A percentile compares a stretch with the other conserved stretches of the same genome.
Conservation (phyloP, 2,329 filamentous ascomycete genomes). For the Domatiomyces catenatus region DNA sequence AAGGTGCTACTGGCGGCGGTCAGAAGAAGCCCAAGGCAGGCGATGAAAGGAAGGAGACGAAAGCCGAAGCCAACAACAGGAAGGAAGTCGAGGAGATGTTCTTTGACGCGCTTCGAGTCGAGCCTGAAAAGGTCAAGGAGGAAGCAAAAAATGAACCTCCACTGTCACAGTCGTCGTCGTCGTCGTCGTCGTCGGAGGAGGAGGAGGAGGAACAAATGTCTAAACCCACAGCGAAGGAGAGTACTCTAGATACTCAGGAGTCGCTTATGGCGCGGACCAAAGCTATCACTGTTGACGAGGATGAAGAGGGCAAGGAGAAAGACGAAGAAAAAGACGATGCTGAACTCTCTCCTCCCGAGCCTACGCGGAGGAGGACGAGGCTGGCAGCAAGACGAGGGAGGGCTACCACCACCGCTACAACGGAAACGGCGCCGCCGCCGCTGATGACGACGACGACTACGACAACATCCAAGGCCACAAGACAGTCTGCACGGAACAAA, state of each 20-base stretch:
- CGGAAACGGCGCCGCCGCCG: too few relatives aligned
- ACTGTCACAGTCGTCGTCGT: too few relatives aligned
- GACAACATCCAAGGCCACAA: not conserved
- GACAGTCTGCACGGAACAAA: not conserved
- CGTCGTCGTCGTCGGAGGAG: too few relatives aligned
- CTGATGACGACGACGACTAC: not conserved
- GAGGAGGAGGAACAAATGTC: not conserved
- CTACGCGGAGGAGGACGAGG: not conserved
- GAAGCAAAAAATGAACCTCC: too few relatives aligned
- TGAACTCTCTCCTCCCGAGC: not conserved
- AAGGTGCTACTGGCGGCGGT: slow-evolving; percentile 21
- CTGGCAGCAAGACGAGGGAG: not conserved
- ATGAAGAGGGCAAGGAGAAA: not conserved
- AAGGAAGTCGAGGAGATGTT: slow-evolving; percentile 37
- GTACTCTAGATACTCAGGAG: not conserved
- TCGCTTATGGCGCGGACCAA: not conserved
- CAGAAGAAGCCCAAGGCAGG: slow-evolving; percentile 7
- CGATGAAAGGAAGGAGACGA: slow-evolving; percentile 15
- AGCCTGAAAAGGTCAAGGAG: slow-evolving; percentile 9
- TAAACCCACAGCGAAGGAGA: not conserved
- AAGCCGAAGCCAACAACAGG: slow-evolving; percentile 34
- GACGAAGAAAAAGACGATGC: not conserved
- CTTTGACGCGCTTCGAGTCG: slow-evolving; percentile 24
- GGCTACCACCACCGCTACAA: not conserved
- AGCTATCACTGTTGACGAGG: not conserved